Percentiles rank a stretch among this genome's conserved stretches.
Evolutionary conservation across 768 basidiomycete species (phyloP).

Genomic region (Clitopilus hobsonii): DNA sequence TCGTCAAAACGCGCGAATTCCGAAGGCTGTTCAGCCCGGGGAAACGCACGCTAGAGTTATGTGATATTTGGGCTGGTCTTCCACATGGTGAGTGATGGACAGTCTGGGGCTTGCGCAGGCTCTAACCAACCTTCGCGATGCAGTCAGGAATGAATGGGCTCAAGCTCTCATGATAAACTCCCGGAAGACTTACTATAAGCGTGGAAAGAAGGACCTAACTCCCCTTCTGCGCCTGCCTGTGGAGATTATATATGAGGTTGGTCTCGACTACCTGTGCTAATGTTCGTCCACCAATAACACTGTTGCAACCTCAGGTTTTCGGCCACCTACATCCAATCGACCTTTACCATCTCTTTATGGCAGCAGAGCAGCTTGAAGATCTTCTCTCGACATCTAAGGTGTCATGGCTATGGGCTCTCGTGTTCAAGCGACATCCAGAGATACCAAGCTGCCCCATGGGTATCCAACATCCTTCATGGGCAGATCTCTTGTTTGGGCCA

Average conservation of each 20-base stretch:
- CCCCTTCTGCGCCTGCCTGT: neutral
- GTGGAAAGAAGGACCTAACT: neutral
- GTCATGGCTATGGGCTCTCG: neutral
- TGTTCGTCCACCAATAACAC: neutral
- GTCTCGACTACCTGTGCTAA: neutral
- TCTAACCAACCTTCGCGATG: too few species aligned
- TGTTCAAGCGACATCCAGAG: neutral
- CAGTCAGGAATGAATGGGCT: neutral
- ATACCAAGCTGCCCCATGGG: neutral
- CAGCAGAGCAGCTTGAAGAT: slow-evolving; percentile 17
- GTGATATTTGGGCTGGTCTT: too few species aligned
- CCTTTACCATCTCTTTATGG: slow-evolving; percentile 26
- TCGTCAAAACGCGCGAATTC: too few species aligned
- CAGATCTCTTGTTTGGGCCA: neutral
- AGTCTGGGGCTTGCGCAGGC: too few species aligned
- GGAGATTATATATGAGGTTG: neutral
- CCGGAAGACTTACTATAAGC: neutral
- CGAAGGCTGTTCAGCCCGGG: too few species aligned
- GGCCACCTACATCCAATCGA: slow-evolving; percentile 27
- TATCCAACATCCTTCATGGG: neutral
- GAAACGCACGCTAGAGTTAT: too few species aligned
- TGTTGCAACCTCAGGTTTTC: slow-evolving; percentile 15
- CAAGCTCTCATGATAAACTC: neutral
- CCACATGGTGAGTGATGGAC: too few species aligned
- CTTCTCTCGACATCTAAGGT: neutral